These are phyloP conservation scores for Eimeria falciformis DNA, from an alignment of 169 alveolate species.

Conservation along the genomic window DNA sequence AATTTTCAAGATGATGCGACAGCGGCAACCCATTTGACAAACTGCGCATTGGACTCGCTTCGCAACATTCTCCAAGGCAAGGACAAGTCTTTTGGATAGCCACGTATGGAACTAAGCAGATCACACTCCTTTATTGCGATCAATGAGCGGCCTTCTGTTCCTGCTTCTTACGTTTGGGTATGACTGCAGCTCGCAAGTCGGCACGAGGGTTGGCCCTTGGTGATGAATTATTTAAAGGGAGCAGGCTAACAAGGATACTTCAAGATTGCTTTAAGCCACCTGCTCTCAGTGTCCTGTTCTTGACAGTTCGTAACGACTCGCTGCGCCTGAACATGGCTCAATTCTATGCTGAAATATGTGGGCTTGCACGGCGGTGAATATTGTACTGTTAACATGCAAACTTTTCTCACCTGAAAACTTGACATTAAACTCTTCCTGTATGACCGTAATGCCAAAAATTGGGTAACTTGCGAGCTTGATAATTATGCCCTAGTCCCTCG, in stretches of 20 bases:
- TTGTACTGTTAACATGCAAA: too few relatives aligned
- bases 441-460: too few relatives aligned
- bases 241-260: background rate
- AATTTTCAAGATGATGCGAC: background rate
- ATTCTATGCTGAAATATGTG: background rate
- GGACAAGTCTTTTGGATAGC: background rate
- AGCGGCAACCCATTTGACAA: background rate
- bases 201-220: background rate
- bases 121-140: too few relatives aligned
- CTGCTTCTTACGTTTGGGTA: background rate
- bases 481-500: too few relatives aligned
- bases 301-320: background rate
- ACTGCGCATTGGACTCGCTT: background rate
- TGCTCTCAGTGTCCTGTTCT: background rate
- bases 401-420: too few relatives aligned
- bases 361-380: background rate
- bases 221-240: background rate
- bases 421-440: too few relatives aligned
- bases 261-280: background rate
- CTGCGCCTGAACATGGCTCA: constrained; percentile 7
- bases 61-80: constrained; percentile 7
- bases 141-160: too few relatives aligned
- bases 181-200: background rate
- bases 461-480: too few relatives aligned
- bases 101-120: too few relatives aligned